Percentiles rank a stretch among this genome's conserved stretches.
Conservation (phyloP, 768 basidiomycete genomes). For the Rhizopogon vinicolor region DNA sequence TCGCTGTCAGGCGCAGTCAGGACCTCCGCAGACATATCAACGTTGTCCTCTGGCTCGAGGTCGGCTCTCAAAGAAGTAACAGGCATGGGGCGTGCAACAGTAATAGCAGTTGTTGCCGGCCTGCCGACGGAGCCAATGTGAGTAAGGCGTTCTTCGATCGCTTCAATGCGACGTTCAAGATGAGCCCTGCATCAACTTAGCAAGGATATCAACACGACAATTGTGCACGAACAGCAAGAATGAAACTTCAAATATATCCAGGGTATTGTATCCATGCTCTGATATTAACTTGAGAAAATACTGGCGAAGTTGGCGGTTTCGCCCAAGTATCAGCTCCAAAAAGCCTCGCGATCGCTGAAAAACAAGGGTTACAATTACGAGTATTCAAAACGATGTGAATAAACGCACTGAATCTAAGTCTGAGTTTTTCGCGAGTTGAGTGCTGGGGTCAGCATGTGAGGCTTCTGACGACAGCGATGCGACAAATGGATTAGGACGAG, state of each 20-base stretch:
- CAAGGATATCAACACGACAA: constrained; percentile 9
- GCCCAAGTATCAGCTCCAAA: neutral
- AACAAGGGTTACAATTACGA: neutral
- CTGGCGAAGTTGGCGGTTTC: neutral
- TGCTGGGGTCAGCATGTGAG: neutral
- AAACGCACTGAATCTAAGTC: neutral
- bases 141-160: constrained; percentile 32
- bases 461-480: neutral
- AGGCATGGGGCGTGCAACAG: neutral
- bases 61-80: neutral
- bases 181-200: constrained; percentile 27
- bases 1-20: constrained; percentile 34
- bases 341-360: neutral
- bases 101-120: neutral
- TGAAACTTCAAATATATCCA: neutral
- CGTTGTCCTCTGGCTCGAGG: constrained; percentile 5
- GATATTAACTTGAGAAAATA: neutral
- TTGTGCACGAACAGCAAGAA: neutral
- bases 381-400: neutral
- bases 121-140: constrained; percentile 1
- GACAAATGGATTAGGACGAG: constrained; percentile 12
- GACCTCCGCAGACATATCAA: constrained; percentile 10
- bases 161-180: constrained; percentile 32
- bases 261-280: neutral
- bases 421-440: neutral